phyloP scores from a whole-genome alignment of 2,329 filamentous ascomycete genomes.

The Fusarium phyllophilum region DNA sequence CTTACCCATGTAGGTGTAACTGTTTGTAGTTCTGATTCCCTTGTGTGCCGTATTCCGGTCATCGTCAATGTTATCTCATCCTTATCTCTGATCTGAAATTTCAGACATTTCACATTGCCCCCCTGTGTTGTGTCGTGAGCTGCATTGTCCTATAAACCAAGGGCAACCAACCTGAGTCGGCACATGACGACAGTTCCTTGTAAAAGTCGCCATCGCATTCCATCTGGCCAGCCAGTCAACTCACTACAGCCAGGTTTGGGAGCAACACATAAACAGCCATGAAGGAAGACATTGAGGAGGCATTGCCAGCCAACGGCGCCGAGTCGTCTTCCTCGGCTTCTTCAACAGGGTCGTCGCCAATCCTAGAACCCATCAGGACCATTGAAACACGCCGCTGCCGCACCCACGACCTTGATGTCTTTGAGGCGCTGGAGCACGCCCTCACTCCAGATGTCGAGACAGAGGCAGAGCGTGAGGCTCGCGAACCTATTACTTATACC shows the following conservation, averaged over 20 bases:
- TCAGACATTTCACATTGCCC: neutral
- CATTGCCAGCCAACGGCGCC: slow-evolving; percentile 20
- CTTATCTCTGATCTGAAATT: neutral
- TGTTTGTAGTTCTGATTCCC: slow-evolving; percentile 8
- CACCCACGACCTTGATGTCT: slow-evolving; percentile 42
- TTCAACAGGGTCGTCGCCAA: slow-evolving; percentile 32
- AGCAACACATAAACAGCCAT: slow-evolving; percentile 16
- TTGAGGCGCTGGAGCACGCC: slow-evolving; percentile 52
- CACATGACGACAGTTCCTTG: slow-evolving; percentile 15
- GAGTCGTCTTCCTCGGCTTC: slow-evolving; percentile 28
- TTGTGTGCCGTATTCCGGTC: slow-evolving; percentile 19
- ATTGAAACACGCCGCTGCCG: slow-evolving; percentile 36
- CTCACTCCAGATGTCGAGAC: slow-evolving; percentile 52
- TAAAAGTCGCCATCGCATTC: slow-evolving; percentile 15
- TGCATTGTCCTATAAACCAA: neutral
- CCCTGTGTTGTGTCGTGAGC: neutral
- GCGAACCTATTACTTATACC: slow-evolving; percentile 58
- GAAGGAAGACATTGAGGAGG: slow-evolving; percentile 36
- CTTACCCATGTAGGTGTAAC: slow-evolving; percentile 6
- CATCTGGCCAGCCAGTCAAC: neutral
- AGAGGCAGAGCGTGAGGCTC: slow-evolving; percentile 52
- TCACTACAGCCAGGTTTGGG: neutral
- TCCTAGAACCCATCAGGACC: slow-evolving; percentile 43
- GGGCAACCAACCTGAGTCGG: neutral
- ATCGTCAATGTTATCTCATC: neutral